These are phyloP conservation scores for Aspergillus kassunensis DNA, from an alignment of 495 filamentous ascomycete genomes.

Conservation along the genomic window DNA sequence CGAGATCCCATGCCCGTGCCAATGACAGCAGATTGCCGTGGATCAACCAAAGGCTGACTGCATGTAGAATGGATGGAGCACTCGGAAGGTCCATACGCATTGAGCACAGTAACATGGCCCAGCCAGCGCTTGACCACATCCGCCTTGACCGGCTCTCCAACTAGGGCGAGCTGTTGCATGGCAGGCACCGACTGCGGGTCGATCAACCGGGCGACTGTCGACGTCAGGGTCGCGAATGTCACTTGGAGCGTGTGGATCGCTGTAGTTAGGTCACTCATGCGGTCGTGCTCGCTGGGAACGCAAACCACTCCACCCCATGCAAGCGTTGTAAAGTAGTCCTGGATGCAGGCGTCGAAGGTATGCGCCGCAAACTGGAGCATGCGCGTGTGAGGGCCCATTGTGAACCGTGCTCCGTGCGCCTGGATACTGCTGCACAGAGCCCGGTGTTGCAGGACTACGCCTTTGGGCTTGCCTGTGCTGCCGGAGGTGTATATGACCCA, in stretches of 20 bases:
- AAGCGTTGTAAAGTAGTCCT: conserved; percentile 52
- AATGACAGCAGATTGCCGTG: neutral
- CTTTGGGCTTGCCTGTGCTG: conserved; percentile 39
- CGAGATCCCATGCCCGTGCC: neutral
- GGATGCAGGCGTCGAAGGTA: conserved; percentile 53
- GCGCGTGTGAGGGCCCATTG: conserved; percentile 16
- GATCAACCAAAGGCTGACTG: neutral
- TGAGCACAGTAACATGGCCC: neutral
- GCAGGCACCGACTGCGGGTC: conserved; percentile 16
- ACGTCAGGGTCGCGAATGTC: conserved; percentile 24
- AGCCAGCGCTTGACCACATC: conserved; percentile 20
- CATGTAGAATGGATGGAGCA: neutral
- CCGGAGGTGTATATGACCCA: conserved; percentile 37
- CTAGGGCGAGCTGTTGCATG: conserved; percentile 12
- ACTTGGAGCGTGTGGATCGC: conserved; percentile 18
- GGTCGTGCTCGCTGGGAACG: conserved; percentile 29
- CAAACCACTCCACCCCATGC: conserved; percentile 31
- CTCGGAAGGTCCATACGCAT: conserved; percentile 11
- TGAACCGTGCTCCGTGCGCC: neutral
- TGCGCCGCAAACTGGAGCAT: conserved; percentile 60
- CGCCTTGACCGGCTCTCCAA: conserved; percentile 14
- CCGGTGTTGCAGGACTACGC: conserved; percentile 34
- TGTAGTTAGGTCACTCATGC: conserved; percentile 20
- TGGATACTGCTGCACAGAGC: conserved; percentile 10
- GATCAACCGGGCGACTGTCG: conserved; percentile 23